Conservation (phyloP, 305 asterid species). For the Fraxinus platypoda region DNA sequence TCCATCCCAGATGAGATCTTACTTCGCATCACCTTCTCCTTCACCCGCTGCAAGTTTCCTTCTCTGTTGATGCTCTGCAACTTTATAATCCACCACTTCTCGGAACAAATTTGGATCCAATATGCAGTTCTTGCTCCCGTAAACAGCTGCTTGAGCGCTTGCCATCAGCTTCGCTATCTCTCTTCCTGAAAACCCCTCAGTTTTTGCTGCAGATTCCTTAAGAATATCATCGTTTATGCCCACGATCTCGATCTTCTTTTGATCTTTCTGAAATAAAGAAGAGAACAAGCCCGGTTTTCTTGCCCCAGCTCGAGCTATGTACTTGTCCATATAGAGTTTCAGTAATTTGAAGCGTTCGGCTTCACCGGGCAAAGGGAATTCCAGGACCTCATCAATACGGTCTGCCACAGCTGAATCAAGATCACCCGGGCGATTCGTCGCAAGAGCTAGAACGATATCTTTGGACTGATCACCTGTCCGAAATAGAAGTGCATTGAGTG, state of each 20-base stretch:
- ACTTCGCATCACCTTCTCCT: conserved; percentile 5
- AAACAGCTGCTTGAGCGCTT: conserved; percentile 90
- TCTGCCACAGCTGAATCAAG: conserved; percentile 94
- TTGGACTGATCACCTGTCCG: conserved; percentile 96
- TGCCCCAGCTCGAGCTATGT: conserved; percentile 75
- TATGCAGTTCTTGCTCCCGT: conserved; percentile 73
- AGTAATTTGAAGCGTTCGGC: conserved; percentile 81
- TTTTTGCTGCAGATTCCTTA: conserved; percentile 80
- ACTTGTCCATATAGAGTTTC: conserved; percentile 72
- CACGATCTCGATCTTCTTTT: conserved; percentile 63
- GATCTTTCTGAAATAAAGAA: conserved; percentile 50
- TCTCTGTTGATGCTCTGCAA: conserved; percentile 94
- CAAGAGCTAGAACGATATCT: conserved; percentile 89
- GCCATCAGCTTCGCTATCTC: conserved; percentile 96
- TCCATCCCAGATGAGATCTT: not conserved
- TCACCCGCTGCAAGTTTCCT: conserved; percentile 59
- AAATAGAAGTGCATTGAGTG: conserved; percentile 88
- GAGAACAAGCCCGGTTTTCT: conserved; percentile 65
- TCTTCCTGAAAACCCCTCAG: conserved; percentile 83
- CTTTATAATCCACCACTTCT: conserved; percentile 92
- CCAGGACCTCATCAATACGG: conserved; percentile 92
- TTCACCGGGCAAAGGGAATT: conserved; percentile 94
- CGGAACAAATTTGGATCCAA: conserved; percentile 72
- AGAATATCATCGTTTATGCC: conserved; percentile 70
- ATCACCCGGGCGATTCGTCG: conserved; percentile 93